Base-by-base conservation (phyloP, 805 yeast genomes). In the Schwanniomyces pseudopolymorphus region DNA sequence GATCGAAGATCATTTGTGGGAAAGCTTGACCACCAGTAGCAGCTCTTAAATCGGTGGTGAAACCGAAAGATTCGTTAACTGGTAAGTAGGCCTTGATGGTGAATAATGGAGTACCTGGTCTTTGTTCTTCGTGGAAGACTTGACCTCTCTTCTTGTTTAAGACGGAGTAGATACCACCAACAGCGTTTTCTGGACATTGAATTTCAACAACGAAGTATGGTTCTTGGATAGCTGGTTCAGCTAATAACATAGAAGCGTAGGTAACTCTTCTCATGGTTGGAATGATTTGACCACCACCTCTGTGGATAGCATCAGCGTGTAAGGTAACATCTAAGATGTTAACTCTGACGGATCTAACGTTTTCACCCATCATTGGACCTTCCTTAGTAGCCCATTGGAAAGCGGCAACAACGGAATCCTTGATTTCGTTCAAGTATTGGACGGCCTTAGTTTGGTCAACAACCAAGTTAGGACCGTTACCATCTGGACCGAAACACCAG, bases 21-120 rank as follows among this genome's bases (percentile, higher is more conserved):
- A 92, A 92, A 77, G 99, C 99, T 85, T 92, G 99, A 79, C 99
- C 99, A 88, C 97, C 97, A 71, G 99, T 92, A 72, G 98, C 97
- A 82, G 92, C 97, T 85, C 99, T 89, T 73, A 92, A 87, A 71
- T 91, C 96, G 83, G 95, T 94, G 67, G 96, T 87, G 96, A 92
- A 92, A 87, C 99, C 99, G 87, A 94, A 92, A 50, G 99, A 92
- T 84, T 94, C 99, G 81, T 92, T 94, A 66, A 92, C 97, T 75
- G 99, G 99, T 81, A 92, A 84, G 96, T 90, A 88, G 68, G 99
- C 99, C 89, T 92, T 94, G 78, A 92, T 95, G 68, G 96, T 90
- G 85, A 94, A 94, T 83, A 94, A 84, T 79, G 99, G 98, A 66
- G 99, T 92, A 87, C 99, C 99, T 78, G 98, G 98, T 82, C 97